phyloP scores from a whole-genome alignment of 2,329 filamentous ascomycete genomes.

The Epicoccum nigrum region DNA sequence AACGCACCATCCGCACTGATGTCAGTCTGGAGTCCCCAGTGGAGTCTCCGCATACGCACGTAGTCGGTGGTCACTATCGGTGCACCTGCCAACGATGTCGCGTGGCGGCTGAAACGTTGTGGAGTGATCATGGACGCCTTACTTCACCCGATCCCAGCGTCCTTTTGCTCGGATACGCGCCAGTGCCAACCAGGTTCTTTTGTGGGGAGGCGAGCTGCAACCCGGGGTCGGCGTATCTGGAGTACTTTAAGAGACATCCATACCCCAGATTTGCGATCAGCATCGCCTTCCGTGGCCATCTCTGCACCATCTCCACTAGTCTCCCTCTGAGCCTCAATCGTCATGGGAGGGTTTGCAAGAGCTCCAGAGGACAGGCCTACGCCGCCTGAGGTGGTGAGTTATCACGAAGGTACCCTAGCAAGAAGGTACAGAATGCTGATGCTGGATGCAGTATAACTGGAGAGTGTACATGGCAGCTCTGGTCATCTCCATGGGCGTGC shows the following conservation, averaged over 20 bases:
- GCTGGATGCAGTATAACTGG: slow-evolving; percentile 59
- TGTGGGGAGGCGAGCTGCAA: slow-evolving; percentile 28
- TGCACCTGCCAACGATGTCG: slow-evolving; percentile 10
- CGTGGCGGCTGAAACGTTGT: slow-evolving; percentile 10
- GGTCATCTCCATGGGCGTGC: slow-evolving; percentile 62
- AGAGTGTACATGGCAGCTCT: slow-evolving; percentile 61
- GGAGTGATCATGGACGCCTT: slow-evolving; percentile 15
- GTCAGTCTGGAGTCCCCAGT: slow-evolving; percentile 30
- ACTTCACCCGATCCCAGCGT: slow-evolving; percentile 9
- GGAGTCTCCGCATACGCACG: slow-evolving; percentile 19
- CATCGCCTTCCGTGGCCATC: slow-evolving; percentile 12
- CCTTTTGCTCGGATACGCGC: slow-evolving; percentile 23
- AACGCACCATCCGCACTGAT: slow-evolving; percentile 17
- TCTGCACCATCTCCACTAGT: neutral
- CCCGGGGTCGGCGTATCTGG: slow-evolving; percentile 15
- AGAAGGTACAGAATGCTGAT: slow-evolving; percentile 37
- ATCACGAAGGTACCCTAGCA: slow-evolving; percentile 3
- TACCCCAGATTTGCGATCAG: slow-evolving; percentile 32
- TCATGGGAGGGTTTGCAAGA: slow-evolving; percentile 50
- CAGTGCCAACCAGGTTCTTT: slow-evolving; percentile 19
- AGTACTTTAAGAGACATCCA: slow-evolving; percentile 26
- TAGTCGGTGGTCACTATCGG: neutral
- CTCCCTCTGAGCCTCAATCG: slow-evolving; percentile 14
- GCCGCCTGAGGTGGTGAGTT: slow-evolving; percentile 57
- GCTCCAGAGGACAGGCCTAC: slow-evolving; percentile 63